Conservation (phyloP, 2,329 filamentous ascomycete species). For the Colletotrichum sansevieriae region DNA sequence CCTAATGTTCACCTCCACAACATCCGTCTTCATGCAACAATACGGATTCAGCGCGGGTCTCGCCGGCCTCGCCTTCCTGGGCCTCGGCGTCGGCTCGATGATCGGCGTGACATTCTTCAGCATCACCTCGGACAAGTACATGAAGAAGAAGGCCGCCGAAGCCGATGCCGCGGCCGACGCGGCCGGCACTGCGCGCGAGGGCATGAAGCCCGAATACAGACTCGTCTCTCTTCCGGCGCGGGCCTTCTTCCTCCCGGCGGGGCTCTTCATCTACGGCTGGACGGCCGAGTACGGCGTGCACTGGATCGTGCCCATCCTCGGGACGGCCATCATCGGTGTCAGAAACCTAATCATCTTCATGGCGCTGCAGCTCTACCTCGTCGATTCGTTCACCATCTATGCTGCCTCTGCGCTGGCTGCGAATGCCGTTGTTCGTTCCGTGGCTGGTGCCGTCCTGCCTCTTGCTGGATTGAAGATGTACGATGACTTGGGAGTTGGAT, state of each 20-base stretch:
- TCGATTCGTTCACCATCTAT: slow-evolving; percentile 67
- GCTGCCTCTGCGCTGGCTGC: slow-evolving; percentile 71
- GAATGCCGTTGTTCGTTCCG: slow-evolving; percentile 68
- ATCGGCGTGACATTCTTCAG: slow-evolving; percentile 37
- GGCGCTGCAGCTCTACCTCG: slow-evolving; percentile 72
- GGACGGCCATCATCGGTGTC: slow-evolving; percentile 62
- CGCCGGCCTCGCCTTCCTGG: slow-evolving; percentile 38
- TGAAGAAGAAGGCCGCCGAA: slow-evolving; percentile 32
- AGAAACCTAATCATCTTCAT: slow-evolving; percentile 62
- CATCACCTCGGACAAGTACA: slow-evolving; percentile 34
- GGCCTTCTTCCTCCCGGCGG: slow-evolving; percentile 41
- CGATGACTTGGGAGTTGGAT: slow-evolving; percentile 41
- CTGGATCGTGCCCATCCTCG: slow-evolving; percentile 70
- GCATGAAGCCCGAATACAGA: slow-evolving; percentile 44
- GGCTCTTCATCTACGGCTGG: slow-evolving; percentile 48
- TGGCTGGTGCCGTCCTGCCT: slow-evolving; percentile 48
- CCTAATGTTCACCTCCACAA: slow-evolving; percentile 65
- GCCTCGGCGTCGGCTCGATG: slow-evolving; percentile 38
- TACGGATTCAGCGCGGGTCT: slow-evolving; percentile 52
- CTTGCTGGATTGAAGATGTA: slow-evolving; percentile 42
- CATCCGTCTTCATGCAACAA: slow-evolving; percentile 58
- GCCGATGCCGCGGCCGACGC: slow-evolving; percentile 27
- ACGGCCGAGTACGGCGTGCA: slow-evolving; percentile 63
- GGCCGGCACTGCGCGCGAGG: slow-evolving; percentile 4
- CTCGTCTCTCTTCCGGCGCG: slow-evolving; percentile 28